These are phyloP conservation scores for Coelastrella sp. DNA, from an alignment of 139 green algal genomes.

Conservation along the genomic window DNA sequence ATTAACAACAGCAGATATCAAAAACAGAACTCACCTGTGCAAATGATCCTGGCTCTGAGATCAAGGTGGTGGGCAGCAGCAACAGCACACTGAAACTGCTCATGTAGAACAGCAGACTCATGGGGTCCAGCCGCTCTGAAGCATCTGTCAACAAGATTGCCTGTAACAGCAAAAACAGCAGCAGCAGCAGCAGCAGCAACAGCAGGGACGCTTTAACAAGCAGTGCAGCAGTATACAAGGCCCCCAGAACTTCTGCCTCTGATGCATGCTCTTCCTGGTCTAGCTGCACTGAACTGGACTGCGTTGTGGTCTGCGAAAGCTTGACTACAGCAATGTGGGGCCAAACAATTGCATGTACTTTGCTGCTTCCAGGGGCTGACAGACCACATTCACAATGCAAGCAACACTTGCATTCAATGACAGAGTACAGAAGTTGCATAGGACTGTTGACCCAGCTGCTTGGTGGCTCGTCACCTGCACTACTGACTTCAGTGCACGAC, in stretches of 20 bases:
- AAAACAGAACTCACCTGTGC: neutral
- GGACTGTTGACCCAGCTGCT: too few species aligned
- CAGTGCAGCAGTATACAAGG: too few species aligned
- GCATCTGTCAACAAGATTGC: conserved; percentile 79
- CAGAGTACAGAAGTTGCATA: too few species aligned
- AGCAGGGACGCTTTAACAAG: neutral
- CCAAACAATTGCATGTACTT: neutral
- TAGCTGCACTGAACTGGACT: too few species aligned
- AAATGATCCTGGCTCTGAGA: conserved; percentile 77
- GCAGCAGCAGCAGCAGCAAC: neutral
- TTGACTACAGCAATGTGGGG: too few species aligned
- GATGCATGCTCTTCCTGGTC: too few species aligned
- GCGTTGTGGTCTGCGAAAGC: too few species aligned
- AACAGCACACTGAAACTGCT: conserved; percentile 74
- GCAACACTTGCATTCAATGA: too few species aligned
- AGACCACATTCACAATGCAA: too few species aligned
- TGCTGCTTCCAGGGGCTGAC: neutral
- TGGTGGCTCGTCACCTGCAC: conserved; percentile 86
- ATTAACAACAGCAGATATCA: too few species aligned
- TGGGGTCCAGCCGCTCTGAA: conserved; percentile 88
- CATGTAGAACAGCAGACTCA: conserved; percentile 97
- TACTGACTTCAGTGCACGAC: conserved; percentile 81
- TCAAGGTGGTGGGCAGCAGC: conserved; percentile 77
- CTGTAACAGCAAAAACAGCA: too few species aligned
- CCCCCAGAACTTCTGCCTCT: too few species aligned